Evolutionary conservation across 2,329 filamentous ascomycete genomes (phyloP).

Genomic region (Talaromyces rugulosus): DNA sequence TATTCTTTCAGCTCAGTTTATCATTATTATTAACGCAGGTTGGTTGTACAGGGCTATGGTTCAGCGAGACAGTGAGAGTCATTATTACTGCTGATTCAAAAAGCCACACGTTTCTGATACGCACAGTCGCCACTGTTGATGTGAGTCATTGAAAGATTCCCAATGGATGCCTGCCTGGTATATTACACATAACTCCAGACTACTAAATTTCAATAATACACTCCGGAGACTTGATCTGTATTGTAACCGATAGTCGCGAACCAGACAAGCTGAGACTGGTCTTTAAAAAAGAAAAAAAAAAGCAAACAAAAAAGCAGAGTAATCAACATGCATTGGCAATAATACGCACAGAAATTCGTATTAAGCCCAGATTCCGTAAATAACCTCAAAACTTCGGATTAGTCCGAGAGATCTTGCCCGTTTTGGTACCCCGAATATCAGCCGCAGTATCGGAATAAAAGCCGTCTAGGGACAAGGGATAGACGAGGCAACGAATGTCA

Average conservation of each 20-base stretch:
- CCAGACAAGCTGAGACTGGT: not conserved
- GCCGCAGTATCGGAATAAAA: not conserved
- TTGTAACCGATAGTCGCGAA: not conserved
- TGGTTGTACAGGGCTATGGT: not conserved
- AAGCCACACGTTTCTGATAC: not conserved
- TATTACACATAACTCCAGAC: not conserved
- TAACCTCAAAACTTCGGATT: not conserved
- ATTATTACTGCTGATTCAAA: not conserved
- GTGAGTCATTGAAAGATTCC: no score
- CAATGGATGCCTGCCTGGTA: no score
- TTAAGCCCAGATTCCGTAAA: not conserved
- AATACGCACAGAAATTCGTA: no score
- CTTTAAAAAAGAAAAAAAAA: not conserved
- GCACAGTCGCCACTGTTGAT: not conserved
- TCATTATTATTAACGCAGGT: no score
- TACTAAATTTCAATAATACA: no score
- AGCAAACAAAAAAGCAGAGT: not conserved
- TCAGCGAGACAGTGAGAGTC: not conserved
- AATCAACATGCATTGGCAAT: not conserved
- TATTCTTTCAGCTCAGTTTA: no score
- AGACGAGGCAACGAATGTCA: not conserved
- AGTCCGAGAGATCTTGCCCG: not conserved
- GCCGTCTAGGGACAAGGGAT: not conserved
- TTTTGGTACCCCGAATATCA: not conserved
- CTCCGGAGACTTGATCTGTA: not conserved